A percentile compares a stretch with the other conserved stretches of the same genome.
Evolutionary conservation across 345 rosid species (phyloP).

Genomic region (Lepidium africanum): DNA sequence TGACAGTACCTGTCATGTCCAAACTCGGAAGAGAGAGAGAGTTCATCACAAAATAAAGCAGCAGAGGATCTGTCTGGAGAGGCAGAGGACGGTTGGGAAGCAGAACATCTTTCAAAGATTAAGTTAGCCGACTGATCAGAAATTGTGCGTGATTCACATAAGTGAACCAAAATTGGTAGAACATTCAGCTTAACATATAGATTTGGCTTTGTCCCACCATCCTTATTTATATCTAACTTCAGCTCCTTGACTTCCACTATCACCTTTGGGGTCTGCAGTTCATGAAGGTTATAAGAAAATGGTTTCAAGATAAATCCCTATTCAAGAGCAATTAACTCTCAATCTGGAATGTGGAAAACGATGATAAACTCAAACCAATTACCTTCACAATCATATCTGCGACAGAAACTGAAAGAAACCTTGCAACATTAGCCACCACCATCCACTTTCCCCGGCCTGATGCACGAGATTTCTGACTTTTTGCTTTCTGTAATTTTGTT

Average conservation of each 20-base stretch:
- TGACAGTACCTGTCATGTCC: constrained; percentile 75
- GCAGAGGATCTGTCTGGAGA: constrained; percentile 54
- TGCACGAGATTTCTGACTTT: constrained; percentile 40
- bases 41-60: constrained; percentile 68
- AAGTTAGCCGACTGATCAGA: constrained; percentile 48
- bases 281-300: not conserved
- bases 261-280: constrained; percentile 64
- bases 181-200: constrained; percentile 61
- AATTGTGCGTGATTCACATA: constrained; percentile 51
- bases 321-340: not conserved
- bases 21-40: constrained; percentile 76
- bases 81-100: constrained; percentile 39
- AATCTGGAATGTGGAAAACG: not conserved
- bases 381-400: constrained; percentile 86
- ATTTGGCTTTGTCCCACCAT: constrained; percentile 61
- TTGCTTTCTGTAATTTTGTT: constrained; percentile 44
- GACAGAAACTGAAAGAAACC: constrained; percentile 83
- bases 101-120: constrained; percentile 36
- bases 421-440: constrained; percentile 81
- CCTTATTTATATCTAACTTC: constrained; percentile 66
- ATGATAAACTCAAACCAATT: constrained; percentile 10
- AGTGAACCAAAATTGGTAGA: constrained; percentile 55
- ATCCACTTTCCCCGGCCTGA: constrained; percentile 91
- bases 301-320: not conserved
- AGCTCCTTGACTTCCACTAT: constrained; percentile 67